Evolutionary conservation across 2,329 filamentous ascomycete genomes (phyloP).

Genomic region (Paraphoma chrysanthemicola): DNA sequence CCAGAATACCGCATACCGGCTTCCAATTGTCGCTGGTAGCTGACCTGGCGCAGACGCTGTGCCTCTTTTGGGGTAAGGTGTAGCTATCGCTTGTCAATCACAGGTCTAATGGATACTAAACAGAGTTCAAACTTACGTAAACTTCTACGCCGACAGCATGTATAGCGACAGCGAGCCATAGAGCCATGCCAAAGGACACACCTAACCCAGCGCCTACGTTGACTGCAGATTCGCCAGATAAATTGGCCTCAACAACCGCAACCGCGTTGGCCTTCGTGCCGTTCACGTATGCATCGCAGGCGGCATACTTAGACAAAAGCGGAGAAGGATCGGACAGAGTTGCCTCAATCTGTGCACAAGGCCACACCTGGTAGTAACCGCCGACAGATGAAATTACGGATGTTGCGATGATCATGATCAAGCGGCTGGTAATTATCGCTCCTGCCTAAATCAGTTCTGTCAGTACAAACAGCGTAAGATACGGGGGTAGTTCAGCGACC

Average conservation of each 20-base stretch:
- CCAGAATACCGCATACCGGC: conserved; percentile 59
- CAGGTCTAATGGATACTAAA: not conserved
- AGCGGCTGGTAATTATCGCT: conserved; percentile 60
- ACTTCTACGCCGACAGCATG: conserved; percentile 52
- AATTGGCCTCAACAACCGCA: conserved; percentile 33
- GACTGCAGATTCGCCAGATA: conserved; percentile 25
- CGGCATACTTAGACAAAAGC: conserved; percentile 49
- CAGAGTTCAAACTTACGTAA: conserved; percentile 52
- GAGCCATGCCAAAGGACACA: conserved; percentile 58
- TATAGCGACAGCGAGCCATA: conserved; percentile 61
- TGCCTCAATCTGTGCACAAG: conserved; percentile 60
- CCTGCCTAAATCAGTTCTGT: conserved; percentile 46
- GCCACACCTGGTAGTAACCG: conserved; percentile 45
- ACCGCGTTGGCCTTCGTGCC: conserved; percentile 31
- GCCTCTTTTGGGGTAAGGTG: conserved; percentile 60
- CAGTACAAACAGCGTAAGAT: not conserved
- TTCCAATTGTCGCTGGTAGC: conserved; percentile 63
- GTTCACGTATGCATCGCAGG: conserved; percentile 53
- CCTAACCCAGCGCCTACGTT: conserved; percentile 55
- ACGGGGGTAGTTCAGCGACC: not conserved
- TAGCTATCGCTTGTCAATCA: conserved; percentile 13
- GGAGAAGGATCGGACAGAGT: conserved; percentile 25
- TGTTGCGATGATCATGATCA: conserved; percentile 54
- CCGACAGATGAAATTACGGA: conserved; percentile 45
- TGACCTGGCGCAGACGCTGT: conserved; percentile 62